Percentiles rank a stretch among this genome's conserved stretches.
phyloP scores from a whole-genome alignment of 2,329 filamentous ascomycete species.

The Pseudogymnoascus sp. region DNA sequence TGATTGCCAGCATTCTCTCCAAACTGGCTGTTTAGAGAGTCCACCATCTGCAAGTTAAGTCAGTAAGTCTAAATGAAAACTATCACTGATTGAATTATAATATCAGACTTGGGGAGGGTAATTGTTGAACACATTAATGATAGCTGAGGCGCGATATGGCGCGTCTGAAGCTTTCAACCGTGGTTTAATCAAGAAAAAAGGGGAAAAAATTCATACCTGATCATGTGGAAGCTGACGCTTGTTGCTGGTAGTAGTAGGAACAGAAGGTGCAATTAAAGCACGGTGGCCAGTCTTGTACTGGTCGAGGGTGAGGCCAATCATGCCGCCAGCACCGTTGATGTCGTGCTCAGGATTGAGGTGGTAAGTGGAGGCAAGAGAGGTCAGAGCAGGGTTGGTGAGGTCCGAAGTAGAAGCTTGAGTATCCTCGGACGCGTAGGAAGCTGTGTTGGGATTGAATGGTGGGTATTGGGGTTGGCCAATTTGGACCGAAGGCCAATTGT shows the following conservation, averaged over 20 bases:
- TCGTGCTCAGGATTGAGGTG: not conserved
- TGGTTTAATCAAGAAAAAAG: not conserved
- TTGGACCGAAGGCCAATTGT: not conserved
- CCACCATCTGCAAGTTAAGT: not conserved
- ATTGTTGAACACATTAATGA: not conserved
- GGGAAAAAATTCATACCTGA: not conserved
- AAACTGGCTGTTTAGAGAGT: not conserved
- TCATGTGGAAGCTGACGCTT: not conserved
- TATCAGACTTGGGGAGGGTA: not conserved
- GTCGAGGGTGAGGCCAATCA: not conserved
- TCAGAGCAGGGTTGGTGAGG: not conserved
- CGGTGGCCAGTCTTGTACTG: not conserved
- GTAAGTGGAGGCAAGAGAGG: not conserved
- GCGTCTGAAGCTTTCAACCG: not conserved
- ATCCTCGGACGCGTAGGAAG: not conserved
- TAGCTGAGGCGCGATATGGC: not conserved
- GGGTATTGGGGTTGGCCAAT: not conserved
- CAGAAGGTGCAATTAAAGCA: not conserved
- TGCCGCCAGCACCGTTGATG: not conserved
- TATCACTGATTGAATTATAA: not conserved
- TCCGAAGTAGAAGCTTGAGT: not conserved
- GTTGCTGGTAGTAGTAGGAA: not conserved
- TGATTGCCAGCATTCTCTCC: not conserved
- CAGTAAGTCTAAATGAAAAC: not conserved
- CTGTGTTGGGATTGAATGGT: constrained; percentile 5